Evolutionary conservation across 805 yeast species (phyloP), one percentile per base, ranked within the genome.

Genomic region (Metschnikowia lochheadii): DNA sequence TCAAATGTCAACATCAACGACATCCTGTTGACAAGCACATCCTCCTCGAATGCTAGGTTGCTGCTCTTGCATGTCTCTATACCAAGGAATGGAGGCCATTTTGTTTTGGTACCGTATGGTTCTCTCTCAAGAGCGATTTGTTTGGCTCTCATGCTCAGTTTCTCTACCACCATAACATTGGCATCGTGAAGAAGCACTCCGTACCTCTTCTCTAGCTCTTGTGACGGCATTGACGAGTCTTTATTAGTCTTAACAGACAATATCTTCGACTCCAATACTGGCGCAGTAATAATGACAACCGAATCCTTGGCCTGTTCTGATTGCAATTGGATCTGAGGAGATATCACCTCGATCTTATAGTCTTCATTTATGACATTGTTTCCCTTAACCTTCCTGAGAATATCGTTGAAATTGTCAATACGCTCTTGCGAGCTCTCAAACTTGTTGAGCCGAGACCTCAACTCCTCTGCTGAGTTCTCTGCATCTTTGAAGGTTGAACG

Each of bases 21-120:
- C 2, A 88, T 80, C 52, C 83, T 78, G 32, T 84, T 80, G 23
- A 89, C 76, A 36, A 91, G 69, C 45, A 83, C 73, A 49, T 78
- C 77, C 11, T 77, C 72, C 10, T 68, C 61, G 1, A 69, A 72
- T 2, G 76, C 73, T 52, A 81, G 66, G 31, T 63, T 62, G 46
- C 60, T 63, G 46, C 83, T 82, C 54, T 81, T 78, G 54, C 87
- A 81, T 20, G 84, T 72, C 59, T 89, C 96, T 44, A 81, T 63
- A 1, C 91, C 89, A 33, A 90, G 65, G 89, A 96, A 91, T 0
- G 96, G 95, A 2, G 97, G 97, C 97, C 97, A 91, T 17, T 70
- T 70, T 14, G 67, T 60, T 7, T 60, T 65, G 2, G 87, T 78
- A 0, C 96, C 94, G 66, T 89, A 90, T 2, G 79, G 69, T 11